These are phyloP conservation scores for Rutstroemia sydowiana DNA, from an alignment of 2,329 filamentous ascomycete genomes.

Conservation along the genomic window DNA sequence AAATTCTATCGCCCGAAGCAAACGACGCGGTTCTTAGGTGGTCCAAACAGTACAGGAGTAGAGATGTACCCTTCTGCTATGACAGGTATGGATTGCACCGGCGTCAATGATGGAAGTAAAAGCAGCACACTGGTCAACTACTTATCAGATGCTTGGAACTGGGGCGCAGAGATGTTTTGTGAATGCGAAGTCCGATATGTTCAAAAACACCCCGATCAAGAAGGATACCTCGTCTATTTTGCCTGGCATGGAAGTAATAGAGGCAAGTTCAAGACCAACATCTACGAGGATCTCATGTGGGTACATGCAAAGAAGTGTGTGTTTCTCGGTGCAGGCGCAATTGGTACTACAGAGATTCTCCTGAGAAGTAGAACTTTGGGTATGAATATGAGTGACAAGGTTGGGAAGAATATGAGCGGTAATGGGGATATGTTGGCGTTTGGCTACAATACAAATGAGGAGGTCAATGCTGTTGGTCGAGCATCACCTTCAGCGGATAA, in stretches of 20 bases:
- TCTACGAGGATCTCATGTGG: conserved; percentile 57
- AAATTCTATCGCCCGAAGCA: conserved; percentile 51
- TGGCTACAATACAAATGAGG: conserved; percentile 52
- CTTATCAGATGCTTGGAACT: conserved; percentile 62
- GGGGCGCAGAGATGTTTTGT: conserved; percentile 66
- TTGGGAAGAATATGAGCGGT: conserved; percentile 55
- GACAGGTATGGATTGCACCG: conserved; percentile 56
- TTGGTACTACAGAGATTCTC: conserved; percentile 60
- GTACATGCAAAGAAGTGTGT: conserved; percentile 58
- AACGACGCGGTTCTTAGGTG: conserved; percentile 55
- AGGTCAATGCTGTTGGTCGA: conserved; percentile 49
- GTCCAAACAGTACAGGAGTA: conserved; percentile 56
- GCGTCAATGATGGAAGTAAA: conserved; percentile 61
- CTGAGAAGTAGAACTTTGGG: conserved; percentile 53
- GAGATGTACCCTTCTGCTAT: conserved; percentile 53
- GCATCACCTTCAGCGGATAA: conserved; percentile 41
- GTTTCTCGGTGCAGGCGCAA: conserved; percentile 57
- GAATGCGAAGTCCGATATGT: conserved; percentile 59
- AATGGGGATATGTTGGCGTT: conserved; percentile 62
- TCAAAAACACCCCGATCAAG: conserved; percentile 40
- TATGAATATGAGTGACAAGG: conserved; percentile 46
- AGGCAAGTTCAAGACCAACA: conserved; percentile 45
- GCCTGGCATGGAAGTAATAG: conserved; percentile 55
- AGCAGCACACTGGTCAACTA: conserved; percentile 61
- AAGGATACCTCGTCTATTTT: conserved; percentile 58